phyloP scores from a whole-genome alignment of 148 eudicot genomes.

The Cornus controversa region DNA sequence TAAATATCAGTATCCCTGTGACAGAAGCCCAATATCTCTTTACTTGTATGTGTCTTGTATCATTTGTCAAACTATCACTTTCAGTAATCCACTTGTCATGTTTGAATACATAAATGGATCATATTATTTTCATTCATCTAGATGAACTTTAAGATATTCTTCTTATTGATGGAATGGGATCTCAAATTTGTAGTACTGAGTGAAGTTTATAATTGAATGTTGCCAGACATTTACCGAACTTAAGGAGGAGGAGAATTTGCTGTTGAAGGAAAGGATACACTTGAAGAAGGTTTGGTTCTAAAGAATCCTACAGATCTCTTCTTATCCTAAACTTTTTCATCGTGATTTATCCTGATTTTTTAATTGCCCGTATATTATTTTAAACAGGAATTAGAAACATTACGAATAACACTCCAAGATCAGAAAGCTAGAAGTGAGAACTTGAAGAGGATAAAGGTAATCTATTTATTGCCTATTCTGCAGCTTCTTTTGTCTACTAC shows the following conservation, averaged over 20 bases:
- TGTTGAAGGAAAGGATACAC: slow-evolving; percentile 46
- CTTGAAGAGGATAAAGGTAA: slow-evolving; percentile 67
- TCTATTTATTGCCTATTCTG: background rate
- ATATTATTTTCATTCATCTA: no score
- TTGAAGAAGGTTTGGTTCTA: slow-evolving; percentile 42
- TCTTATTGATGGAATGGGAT: background rate
- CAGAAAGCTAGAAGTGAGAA: slow-evolving; percentile 47
- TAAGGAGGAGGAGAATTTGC: slow-evolving; percentile 51
- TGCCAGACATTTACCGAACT: slow-evolving; percentile 59
- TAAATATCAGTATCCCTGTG: slow-evolving; percentile 10
- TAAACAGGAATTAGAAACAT: slow-evolving; percentile 45
- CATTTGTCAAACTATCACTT: background rate
- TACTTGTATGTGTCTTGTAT: background rate
- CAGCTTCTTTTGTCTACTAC: background rate
- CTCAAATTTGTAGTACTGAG: background rate
- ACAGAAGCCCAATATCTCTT: background rate
- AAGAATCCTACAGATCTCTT: background rate
- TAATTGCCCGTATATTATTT: background rate
- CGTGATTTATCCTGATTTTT: background rate
- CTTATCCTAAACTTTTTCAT: background rate
- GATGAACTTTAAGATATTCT: background rate
- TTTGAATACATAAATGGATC: background rate
- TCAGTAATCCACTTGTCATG: background rate
- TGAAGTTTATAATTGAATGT: slow-evolving; percentile 1
- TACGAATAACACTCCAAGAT: slow-evolving; percentile 39